Evolutionary conservation across 73 alveolate species (phyloP), one percentile per base, ranked within the genome.

Genomic region (Paramecium primaurelia): DNA sequence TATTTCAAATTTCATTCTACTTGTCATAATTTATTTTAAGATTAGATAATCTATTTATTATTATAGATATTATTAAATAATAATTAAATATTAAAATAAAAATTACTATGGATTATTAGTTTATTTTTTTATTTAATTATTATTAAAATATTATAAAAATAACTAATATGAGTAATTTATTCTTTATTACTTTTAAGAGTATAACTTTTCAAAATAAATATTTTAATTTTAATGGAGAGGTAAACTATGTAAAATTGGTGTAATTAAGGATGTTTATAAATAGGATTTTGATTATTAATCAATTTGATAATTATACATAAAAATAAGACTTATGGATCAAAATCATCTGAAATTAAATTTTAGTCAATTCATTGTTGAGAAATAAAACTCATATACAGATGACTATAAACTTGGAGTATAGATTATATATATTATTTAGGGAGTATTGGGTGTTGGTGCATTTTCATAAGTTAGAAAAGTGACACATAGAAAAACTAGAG

Each of bases 401-500:
- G 94, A 89, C 42, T 89, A 89, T 59, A 89, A 89, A 59, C 28
- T 89, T 8, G 94, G 94, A 16, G 91, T 80, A 80, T 22, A 11
- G 8, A 42, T 22, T 42, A 47, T 2, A 11, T 3, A 14, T 22
- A 6, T 4, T 54, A 10, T 20, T 37, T 80, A 80, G 91, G 94
- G 94, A 26, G 92, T 89, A 1, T 71, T 92, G 18, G 96, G 95
- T 2, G 96, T 71, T 36, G 95, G 95, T 3, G 95, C 95, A 8
- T 92, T 92, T 92, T 84, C 93, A 8, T 34, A 75, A 75, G 95
- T 92, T 20, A 42, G 95, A n/a, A 92, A 92, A 69, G 92, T 92
- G n/a, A 92, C 95, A 22, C 94, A 92, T 44, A 38, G 95, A 34
- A 87, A 86, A 47, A 92, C 95, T 28, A 87, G 94, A 37, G 95